Evolutionary conservation across 1,284 basidiomycete species (phyloP), one percentile per base, ranked within the genome.

Genomic region (Apiotrichum gracile): DNA sequence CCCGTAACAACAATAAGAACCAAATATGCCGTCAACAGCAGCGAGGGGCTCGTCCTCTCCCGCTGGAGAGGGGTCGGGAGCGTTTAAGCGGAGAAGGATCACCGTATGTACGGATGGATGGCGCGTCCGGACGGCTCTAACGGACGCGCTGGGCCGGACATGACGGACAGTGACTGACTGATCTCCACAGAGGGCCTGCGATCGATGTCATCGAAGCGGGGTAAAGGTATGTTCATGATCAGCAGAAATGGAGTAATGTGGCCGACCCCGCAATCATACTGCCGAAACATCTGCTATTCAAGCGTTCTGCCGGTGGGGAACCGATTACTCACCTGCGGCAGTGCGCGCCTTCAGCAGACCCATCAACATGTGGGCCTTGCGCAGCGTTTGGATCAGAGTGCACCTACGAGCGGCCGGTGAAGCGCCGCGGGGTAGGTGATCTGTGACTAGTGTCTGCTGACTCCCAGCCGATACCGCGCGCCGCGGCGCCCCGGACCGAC

Each of bases 201-300:
- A 74, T 51, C 58, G 68, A 31, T 74, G 72, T 55, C 69, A 74
- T 51, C 62, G 65, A 29, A 65, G 68, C 38, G 69, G 72, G 29
- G 67, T 68, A 46, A 72, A 68, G 53, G 69, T 70, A 22, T 27
- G 63, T 51, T 14, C 34, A 14, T 35, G 13, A 14, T 17, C 17
- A 13, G 16, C n/a, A n/a, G n/a, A n/a, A n/a, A n/a, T n/a, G n/a
- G n/a, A n/a, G 19, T 27, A 44, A 22, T 26, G n/a, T 35, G 27
- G 39, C 43, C 45, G 31, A 34, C 33, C 22, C 34, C n/a, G 17
- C 34, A 6, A 19, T 41, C 31, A 8, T 22, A n/a, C n/a, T n/a
- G n/a, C n/a, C n/a, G n/a, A n/a, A n/a, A n/a, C n/a, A n/a, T n/a
- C n/a, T n/a, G n/a, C n/a, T n/a, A n/a, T 31, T 31, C 29, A 31